Percentiles rank a stretch among this genome's conserved stretches.
These are phyloP conservation scores for Inosperma sp. DNA, from an alignment of 768 basidiomycete genomes.

Conservation along the genomic window DNA sequence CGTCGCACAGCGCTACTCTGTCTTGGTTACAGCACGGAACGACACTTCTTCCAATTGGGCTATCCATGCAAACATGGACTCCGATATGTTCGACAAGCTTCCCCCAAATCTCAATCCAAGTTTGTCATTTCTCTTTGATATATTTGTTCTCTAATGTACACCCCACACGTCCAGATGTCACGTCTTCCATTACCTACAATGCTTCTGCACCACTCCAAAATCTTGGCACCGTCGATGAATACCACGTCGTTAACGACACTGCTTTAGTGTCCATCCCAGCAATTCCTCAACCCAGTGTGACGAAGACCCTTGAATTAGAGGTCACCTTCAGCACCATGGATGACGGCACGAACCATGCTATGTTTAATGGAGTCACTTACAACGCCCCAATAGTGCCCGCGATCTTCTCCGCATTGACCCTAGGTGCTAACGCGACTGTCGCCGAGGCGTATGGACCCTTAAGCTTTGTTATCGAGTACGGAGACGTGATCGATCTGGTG, in stretches of 20 bases:
- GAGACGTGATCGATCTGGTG: conserved; percentile 74
- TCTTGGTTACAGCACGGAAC: conserved; percentile 88
- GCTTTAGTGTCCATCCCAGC: conserved; percentile 58
- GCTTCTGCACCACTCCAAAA: conserved; percentile 47
- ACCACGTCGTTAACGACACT: conserved; percentile 62
- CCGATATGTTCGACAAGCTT: conserved; percentile 80
- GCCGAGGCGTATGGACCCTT: conserved; percentile 71
- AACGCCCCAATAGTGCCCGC: conserved; percentile 70
- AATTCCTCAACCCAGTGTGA: conserved; percentile 46
- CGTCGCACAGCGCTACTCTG: conserved; percentile 89
- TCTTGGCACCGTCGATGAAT: conserved; percentile 49
- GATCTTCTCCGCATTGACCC: conserved; percentile 68
- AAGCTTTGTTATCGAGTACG: conserved; percentile 69
- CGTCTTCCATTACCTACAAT: conserved; percentile 77
- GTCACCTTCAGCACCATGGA: conserved; percentile 79
- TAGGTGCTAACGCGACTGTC: conserved; percentile 70
- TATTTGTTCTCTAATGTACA: not conserved
- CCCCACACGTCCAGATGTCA: conserved; percentile 52
- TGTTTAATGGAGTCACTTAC: conserved; percentile 68
- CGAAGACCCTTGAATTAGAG: conserved; percentile 63
- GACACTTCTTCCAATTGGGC: conserved; percentile 81
- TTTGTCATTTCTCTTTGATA: conserved; percentile 28
- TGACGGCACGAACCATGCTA: conserved; percentile 82
- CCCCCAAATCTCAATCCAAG: conserved; percentile 72
- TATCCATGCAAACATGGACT: conserved; percentile 89